Conservation (phyloP, 1,139 yeast species). For the Trichomonascaceae sp. region DNA sequence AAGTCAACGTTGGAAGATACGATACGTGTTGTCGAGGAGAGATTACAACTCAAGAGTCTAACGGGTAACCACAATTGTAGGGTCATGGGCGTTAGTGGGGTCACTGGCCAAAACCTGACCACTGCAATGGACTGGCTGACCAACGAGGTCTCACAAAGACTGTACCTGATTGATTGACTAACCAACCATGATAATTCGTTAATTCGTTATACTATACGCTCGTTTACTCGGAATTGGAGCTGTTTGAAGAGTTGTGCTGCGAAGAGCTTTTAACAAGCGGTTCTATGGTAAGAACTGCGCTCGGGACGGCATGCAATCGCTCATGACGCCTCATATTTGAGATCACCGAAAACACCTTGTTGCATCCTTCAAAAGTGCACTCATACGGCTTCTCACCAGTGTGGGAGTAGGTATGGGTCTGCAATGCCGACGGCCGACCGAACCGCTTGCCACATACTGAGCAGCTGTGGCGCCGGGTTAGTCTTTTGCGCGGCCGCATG, state of each 20-base stretch:
- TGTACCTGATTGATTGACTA: constrained; percentile 23
- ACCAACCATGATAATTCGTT: too few species aligned
- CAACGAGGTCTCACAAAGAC: constrained; percentile 26
- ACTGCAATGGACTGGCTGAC: constrained; percentile 40
- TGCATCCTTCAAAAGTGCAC: constrained; percentile 58
- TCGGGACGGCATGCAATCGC: constrained; percentile 52
- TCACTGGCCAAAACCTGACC: constrained; percentile 37
- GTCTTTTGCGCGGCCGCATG: constrained; percentile 14
- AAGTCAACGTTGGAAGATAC: constrained; percentile 6
- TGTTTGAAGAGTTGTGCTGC: too few species aligned
- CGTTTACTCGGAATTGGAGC: too few species aligned
- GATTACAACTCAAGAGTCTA: constrained; percentile 23
- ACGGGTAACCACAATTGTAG: constrained; percentile 38
- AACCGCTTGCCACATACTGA: constrained; percentile 62
- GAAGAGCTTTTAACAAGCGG: too few species aligned
- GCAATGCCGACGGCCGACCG: constrained; percentile 68
- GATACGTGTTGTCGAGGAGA: constrained; percentile 25
- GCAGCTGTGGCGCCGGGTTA: constrained; percentile 34
- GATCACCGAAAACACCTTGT: constrained; percentile 60
- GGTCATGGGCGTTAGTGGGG: constrained; percentile 42
- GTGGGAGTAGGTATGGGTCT: constrained; percentile 71
- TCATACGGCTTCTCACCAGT: constrained; percentile 74
- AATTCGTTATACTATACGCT: too few species aligned
- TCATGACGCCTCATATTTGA: constrained; percentile 73
- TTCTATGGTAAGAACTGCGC: too few species aligned